Base-by-base conservation (phyloP, 2,329 filamentous ascomycete genomes). In the Cercospora sp. region DNA sequence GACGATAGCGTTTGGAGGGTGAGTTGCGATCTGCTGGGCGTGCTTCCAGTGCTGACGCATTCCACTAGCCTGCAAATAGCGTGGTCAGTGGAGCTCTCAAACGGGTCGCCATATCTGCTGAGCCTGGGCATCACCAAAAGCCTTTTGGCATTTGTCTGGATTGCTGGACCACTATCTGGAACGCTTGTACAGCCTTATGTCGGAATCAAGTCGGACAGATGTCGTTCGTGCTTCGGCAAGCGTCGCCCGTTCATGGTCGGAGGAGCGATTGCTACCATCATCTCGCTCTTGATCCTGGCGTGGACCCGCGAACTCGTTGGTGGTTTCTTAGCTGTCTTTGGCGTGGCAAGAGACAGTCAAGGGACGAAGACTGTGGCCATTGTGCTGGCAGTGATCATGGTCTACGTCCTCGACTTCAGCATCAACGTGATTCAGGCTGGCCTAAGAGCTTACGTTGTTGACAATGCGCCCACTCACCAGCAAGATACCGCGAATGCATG, bases 351-450 rank as follows among this genome's bases (percentile, higher is more conserved):
- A n/a, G 85, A 89, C 45, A 91, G 90, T 0, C 74, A 85, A 7
- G 87, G 85, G 2, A 89, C 91, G 57, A 89, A 88, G 75, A 85
- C 84, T 3, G 82, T 84, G 51, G 87, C 91, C 59, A 94, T 97
- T 72, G 82, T 92, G 34, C 85, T 92, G 66, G 94, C 94, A 7
- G 93, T 97, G 5, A 77, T 93, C 32, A 90, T 93, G 82, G 91
- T 98, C 74, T 98, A 97, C 80, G 85, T 95, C 61, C 86, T 98
- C 61, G 94, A 98, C 79, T 95, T 98, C 79, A 89, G 94, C 75
- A 95, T 98, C 82, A 98, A 98, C 80, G 95, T 94, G 66, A 90
- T 98, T 37, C 94, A 98, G 86, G 94, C 95, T 60, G 91, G 89
- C 4, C 91, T 97, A 76, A 88, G 94, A 72, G 93, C 94, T 26